These are phyloP conservation scores for Herpetospermum pedunculosum DNA, from an alignment of 306 rosid species.

Conservation along the genomic window DNA sequence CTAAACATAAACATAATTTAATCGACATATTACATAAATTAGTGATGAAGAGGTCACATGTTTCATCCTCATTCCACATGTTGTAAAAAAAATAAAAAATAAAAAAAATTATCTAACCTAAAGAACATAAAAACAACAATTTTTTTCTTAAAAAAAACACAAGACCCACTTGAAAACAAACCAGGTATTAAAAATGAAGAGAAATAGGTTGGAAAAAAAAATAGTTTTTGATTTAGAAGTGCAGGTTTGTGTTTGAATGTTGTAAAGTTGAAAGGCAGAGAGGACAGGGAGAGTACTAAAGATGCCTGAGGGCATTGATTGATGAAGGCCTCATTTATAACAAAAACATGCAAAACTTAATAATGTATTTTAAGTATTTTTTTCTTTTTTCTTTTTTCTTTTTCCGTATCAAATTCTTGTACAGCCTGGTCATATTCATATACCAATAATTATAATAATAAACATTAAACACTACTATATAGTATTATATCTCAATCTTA, in stretches of 20 bases:
- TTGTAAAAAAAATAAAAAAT: too few relatives aligned
- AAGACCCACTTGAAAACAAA: background rate
- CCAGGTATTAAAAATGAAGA: background rate
- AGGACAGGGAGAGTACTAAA: background rate
- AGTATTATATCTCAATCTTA: background rate
- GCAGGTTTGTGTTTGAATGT: background rate
- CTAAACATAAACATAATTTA: too few relatives aligned
- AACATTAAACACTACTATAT: background rate
- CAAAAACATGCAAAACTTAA: background rate
- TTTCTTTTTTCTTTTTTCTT: background rate
- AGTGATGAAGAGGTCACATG: too few relatives aligned
- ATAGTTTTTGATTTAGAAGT: background rate
- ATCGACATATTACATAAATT: too few relatives aligned
- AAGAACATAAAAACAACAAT: too few relatives aligned
- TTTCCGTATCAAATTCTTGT: background rate
- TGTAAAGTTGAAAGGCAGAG: background rate
- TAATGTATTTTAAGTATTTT: background rate
- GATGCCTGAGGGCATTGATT: background rate
- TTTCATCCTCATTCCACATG: too few relatives aligned
- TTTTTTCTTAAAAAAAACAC: background rate
- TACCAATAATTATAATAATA: background rate
- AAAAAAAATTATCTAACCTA: too few relatives aligned
- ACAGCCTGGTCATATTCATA: background rate
- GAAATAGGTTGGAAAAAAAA: background rate
- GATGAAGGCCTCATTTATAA: background rate